Evolutionary conservation across 164 flowering plant species (phyloP), one percentile per base, ranked within the genome.

Genomic region (Dillenia turbinata): DNA sequence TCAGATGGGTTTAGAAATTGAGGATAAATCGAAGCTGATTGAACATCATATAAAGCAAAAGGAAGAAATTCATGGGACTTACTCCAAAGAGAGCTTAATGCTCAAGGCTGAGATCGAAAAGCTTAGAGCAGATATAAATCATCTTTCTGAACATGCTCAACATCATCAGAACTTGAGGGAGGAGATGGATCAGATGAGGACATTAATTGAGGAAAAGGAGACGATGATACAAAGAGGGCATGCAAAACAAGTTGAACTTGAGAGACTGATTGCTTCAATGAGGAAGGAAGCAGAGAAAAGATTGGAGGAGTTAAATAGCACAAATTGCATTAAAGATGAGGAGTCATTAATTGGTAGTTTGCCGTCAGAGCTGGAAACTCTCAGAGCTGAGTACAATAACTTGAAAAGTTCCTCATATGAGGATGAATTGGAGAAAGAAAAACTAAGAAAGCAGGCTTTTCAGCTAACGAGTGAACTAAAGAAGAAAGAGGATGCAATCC

Each of bases 341-440:
- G 89, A 89, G 59, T 26, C 55, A 13, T 44, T 56, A 16, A 54
- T 77, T 59, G 57, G 19, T 51, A 60, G 46, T 54, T 67, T 87
- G 57, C 72, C 75, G 54, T 60, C 79, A 10, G 87, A 94, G 67
- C 24, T 83, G 64, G 86, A 78, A 62, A 54, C 60, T 12, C 80
- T 80, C 47, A 74, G 64, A 70, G 57, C 71, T 64, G 80, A 80
- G 71, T 82, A 70, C 62, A 64, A 77, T 63, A 76, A 81, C 49
- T 54, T 90, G 75, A 85, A 82, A 69, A 56, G 75, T 50, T 56
- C 79, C 51, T 64, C 68, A 58, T 66, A 50, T 55, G 86, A 83
- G 67, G 76, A 77, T 60, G 91, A 86, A 74, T 45, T 60, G 26
- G 96, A 89, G 77, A 92, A 83, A 64, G 91, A 85, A 66, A 82